Conservation (phyloP, 169 alveolate species). For the Plasmodium chabaudi region DNA sequence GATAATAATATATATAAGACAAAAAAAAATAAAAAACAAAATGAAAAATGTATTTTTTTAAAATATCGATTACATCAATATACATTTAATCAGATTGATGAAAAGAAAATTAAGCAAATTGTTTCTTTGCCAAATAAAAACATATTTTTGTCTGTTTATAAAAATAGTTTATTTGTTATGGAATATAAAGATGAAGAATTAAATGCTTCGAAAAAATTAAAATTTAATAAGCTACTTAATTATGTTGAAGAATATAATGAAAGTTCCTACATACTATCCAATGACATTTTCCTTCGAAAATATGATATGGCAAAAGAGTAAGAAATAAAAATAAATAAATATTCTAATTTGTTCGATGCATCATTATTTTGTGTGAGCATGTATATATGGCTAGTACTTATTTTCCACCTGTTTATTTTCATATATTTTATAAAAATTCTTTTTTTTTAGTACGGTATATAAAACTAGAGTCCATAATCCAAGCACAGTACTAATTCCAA, state of each 20-base stretch:
- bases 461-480: conserved; percentile 49
- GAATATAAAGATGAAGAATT: conserved; percentile 47
- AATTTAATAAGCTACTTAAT: conserved; percentile 17
- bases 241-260: conserved; percentile 58
- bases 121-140: conserved; percentile 51
- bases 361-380: background rate
- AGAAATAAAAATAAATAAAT: background rate
- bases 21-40: conserved; percentile 21
- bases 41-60: conserved; percentile 49
- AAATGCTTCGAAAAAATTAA: conserved; percentile 31
- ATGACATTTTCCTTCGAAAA: conserved; percentile 43
- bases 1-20: conserved; percentile 15
- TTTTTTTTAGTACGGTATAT: conserved; percentile 35
- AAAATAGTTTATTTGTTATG: conserved; percentile 21
- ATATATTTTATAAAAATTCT: background rate
- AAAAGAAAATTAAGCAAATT: conserved; percentile 41
- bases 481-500: conserved; percentile 1
- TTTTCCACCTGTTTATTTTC: background rate
- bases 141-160: conserved; percentile 35
- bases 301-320: conserved; percentile 65
- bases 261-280: conserved; percentile 14
- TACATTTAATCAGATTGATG: conserved; percentile 24
- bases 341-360: background rate
- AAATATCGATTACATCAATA: conserved; percentile 28
- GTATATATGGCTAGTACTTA: background rate